Percentiles rank a stretch among this genome's conserved stretches.
These are phyloP conservation scores for Kodamaea hsintzibuensis DNA, from an alignment of 805 yeast genomes.

Conservation along the genomic window DNA sequence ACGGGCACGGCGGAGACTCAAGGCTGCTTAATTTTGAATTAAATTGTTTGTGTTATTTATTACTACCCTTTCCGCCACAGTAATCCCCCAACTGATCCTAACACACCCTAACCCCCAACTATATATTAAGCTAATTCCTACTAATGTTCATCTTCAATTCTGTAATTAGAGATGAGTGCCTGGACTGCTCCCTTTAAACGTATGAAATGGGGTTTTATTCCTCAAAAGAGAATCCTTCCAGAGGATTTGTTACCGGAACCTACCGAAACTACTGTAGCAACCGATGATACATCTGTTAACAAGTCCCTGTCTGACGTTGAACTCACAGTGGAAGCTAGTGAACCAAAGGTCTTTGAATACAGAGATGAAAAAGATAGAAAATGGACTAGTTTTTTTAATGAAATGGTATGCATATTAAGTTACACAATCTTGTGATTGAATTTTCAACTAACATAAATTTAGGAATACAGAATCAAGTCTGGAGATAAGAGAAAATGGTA, in stretches of 20 bases:
- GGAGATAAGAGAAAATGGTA: constrained; percentile 45
- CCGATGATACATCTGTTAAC: neutral
- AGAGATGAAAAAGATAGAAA: constrained; percentile 54
- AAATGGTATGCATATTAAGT: constrained; percentile 17
- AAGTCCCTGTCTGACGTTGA: constrained; percentile 4
- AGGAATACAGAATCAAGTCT: constrained; percentile 52
- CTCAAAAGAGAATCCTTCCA: constrained; percentile 35
- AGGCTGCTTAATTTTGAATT: neutral
- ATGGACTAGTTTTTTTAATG: constrained; percentile 55
- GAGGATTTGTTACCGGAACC: constrained; percentile 19
- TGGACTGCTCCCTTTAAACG: neutral
- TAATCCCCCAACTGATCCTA: neutral
- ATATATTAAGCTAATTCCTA: neutral
- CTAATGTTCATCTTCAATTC: neutral
- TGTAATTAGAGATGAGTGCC: neutral
- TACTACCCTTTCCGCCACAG: neutral
- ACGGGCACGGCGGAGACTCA: neutral
- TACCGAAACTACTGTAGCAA: neutral
- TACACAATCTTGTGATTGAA: neutral
- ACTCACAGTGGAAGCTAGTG: neutral
- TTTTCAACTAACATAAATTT: constrained; percentile 14
- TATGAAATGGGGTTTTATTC: constrained; percentile 37
- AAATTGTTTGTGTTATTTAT: neutral
- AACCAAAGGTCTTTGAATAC: constrained; percentile 30
- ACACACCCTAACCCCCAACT: neutral